Evolutionary conservation across 2,329 filamentous ascomycete genomes (phyloP).

Genomic region (Rhynchosporium graminicola): DNA sequence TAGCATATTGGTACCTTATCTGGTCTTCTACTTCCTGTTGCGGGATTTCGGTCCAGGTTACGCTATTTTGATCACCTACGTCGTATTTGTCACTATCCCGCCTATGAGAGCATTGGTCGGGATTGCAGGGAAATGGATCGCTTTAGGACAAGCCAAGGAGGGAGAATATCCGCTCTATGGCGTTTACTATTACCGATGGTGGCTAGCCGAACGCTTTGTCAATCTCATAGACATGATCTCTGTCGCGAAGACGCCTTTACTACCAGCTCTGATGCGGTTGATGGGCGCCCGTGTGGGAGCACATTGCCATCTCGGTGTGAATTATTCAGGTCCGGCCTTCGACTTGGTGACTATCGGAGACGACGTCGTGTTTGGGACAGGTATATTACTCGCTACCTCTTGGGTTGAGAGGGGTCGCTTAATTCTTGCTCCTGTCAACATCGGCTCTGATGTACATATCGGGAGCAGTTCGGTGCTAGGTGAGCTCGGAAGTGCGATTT

Average conservation of each 20-base stretch:
- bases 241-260: constrained; percentile 12
- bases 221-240: constrained; percentile 12
- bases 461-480: constrained; percentile 16
- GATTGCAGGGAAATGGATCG: constrained; percentile 15
- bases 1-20: background rate
- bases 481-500: background rate
- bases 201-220: constrained; percentile 15
- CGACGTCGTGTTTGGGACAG: constrained; percentile 13
- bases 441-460: constrained; percentile 1
- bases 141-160: background rate
- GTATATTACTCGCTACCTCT: background rate
- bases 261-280: constrained; percentile 15
- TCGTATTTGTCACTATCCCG: constrained; percentile 7
- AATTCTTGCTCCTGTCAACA: constrained; percentile 8
- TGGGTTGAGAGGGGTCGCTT: constrained; percentile 13
- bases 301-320: constrained; percentile 16
- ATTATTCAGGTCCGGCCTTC: background rate
- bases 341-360: constrained; percentile 12
- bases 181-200: constrained; percentile 14
- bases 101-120: constrained; percentile 7
- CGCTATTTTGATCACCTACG: constrained; percentile 10
- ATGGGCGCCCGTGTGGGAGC: constrained; percentile 11
- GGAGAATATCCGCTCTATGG: constrained; percentile 16
- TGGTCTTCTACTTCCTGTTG: constrained; percentile 7
- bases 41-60: background rate